Base-by-base conservation (phyloP, 2,329 filamentous ascomycete genomes). In the Spiromastix sp. region DNA sequence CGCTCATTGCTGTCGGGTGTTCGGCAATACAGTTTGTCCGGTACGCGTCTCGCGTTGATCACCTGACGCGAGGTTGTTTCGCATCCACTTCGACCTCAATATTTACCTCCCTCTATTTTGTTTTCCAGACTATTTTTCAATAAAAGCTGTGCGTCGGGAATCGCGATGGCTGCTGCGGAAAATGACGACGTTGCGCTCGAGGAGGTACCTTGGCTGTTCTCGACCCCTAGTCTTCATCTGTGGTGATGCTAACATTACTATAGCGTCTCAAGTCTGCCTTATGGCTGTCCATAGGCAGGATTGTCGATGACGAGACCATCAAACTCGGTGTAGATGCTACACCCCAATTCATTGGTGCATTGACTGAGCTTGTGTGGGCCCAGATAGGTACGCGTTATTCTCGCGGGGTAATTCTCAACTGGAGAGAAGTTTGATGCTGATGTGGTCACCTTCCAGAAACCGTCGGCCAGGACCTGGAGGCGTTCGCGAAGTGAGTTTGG, bases 311-410 rank as follows among this genome's bases (percentile, higher is more conserved):
- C 45, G 81, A 93, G 54, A 80, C 78, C 12, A 64, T 85, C 19
- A 68, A 72, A 38, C 67, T 79, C 18, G 77, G 83, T 52, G 72
- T 85, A 44, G 95, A 93, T 58, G 85, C 87, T 5, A 94, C 89
- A 17, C 85, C 85, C 2, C 85, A 93, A 52, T 94, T 93, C 57
- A 93, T 93, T 47, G 85, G 81, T 6, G 75, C 81, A 0, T 59
- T 93, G 52, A 91, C 84, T 1, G 86, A 94, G 57, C 74, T 93
- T 58, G 81, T 89, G 5, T 94, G 84, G 77, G 73, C 78, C 1
- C 86, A 93, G 47, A 81, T 94, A 34, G 82, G 85, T 89, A 68
- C 30, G 60, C 5, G 2, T 12, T 21, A 15, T 26, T 10, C 5
- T 19, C 3, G 4, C 15, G 21, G 20, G 5, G 25, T 12, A 31